Evolutionary conservation across 2,329 filamentous ascomycete genomes (phyloP).

Genomic region (Aphanoascus verrucosus): DNA sequence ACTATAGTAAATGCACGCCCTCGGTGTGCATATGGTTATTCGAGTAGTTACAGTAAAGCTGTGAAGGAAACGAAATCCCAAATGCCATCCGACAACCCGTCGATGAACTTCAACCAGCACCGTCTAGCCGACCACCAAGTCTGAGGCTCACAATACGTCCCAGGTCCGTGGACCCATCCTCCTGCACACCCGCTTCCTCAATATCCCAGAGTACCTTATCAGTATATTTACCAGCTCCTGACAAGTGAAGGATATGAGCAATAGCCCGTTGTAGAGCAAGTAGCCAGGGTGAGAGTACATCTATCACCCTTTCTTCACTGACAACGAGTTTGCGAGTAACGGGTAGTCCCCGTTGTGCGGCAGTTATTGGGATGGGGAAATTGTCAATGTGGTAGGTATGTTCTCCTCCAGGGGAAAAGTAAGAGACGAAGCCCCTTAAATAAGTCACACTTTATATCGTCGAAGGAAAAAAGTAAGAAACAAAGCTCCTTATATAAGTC

Average conservation of each 20-base stretch:
- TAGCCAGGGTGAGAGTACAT: conserved; percentile 20
- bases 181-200: conserved; percentile 21
- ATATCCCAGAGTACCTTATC: conserved; percentile 17
- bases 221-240: conserved; percentile 18
- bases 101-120: background rate
- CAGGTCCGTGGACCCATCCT: conserved; percentile 17
- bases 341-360: background rate
- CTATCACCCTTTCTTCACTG: conserved; percentile 21
- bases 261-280: conserved; percentile 17
- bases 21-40: no score
- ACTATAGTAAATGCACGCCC: no score
- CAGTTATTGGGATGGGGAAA: background rate
- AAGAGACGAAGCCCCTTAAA: no score
- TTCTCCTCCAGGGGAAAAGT: no score
- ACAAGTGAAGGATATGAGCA: conserved; percentile 18
- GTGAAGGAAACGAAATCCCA: background rate
- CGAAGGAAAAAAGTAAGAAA: no score
- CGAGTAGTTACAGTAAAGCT: no score
- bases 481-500: no score
- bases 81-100: background rate
- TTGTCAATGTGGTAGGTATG: conserved; percentile 3
- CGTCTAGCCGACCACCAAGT: conserved; percentile 6
- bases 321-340: conserved; percentile 16
- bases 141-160: conserved; percentile 10
- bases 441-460: no score